These are phyloP conservation scores for Gamsiella multidivaricata DNA, from an alignment of 192 early-diverging fungal species.

Conservation along the genomic window DNA sequence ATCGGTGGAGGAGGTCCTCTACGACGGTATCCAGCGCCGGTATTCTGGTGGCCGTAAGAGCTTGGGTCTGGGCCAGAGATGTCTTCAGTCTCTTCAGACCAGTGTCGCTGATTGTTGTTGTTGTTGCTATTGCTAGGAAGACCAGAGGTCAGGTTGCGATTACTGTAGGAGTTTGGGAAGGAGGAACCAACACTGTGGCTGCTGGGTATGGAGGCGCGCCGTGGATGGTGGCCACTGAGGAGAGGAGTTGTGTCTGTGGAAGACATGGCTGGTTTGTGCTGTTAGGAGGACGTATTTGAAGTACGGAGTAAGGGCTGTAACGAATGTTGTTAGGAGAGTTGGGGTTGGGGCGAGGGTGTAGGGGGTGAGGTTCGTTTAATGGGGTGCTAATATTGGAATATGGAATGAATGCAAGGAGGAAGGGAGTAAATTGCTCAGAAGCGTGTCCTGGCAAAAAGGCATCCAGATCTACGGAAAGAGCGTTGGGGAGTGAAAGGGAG, in stretches of 20 bases:
- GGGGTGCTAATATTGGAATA: too few relatives aligned
- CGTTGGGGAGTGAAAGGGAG: neutral
- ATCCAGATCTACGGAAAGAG: too few relatives aligned
- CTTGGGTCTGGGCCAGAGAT: conserved; percentile 41
- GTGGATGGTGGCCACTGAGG: conserved; percentile 21
- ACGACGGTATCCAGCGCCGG: conserved; percentile 44
- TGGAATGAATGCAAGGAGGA: neutral
- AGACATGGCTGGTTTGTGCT: conserved; percentile 15
- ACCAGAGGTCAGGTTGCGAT: too few relatives aligned
- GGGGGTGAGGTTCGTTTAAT: too few relatives aligned
- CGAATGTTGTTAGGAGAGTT: neutral
- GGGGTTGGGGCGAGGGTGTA: neutral
- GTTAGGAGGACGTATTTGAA: too few relatives aligned
- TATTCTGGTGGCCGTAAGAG: conserved; percentile 44
- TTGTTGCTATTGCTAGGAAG: neutral
- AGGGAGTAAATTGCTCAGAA: neutral
- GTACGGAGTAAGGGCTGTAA: too few relatives aligned
- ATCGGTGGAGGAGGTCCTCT: conserved; percentile 30
- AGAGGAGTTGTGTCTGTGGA: conserved; percentile 52
- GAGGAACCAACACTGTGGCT: neutral
- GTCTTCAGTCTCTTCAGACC: conserved; percentile 53
- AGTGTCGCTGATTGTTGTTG: conserved; percentile 28
- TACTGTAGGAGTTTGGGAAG: neutral
- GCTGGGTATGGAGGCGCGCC: conserved; percentile 23
- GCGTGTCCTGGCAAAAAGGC: too few relatives aligned